These are phyloP conservation scores for Yarrowia deformans DNA, from an alignment of 805 yeast genomes.

Conservation along the genomic window DNA sequence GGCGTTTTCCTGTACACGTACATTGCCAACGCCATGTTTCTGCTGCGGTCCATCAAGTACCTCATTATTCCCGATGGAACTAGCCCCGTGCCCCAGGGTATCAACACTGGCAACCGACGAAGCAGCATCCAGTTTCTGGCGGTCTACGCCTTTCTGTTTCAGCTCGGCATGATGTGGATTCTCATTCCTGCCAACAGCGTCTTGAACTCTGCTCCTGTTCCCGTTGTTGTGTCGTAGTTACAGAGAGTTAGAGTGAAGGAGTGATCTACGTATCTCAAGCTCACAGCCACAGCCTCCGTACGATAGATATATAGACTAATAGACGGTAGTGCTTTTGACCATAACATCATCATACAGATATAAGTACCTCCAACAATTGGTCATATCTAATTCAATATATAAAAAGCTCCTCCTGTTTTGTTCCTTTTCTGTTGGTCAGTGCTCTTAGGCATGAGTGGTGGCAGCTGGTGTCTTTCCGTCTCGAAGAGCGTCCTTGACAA, in stretches of 20 bases:
- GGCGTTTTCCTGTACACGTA: slow-evolving; percentile 59
- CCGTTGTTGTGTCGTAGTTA: not conserved
- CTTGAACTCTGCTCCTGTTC: slow-evolving; percentile 15
- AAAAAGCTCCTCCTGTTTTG: not conserved
- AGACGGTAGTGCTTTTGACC: too few relatives aligned
- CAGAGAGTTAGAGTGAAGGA: not conserved
- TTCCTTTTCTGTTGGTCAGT: too few relatives aligned
- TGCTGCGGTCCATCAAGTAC: slow-evolving; percentile 64
- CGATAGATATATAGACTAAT: too few relatives aligned
- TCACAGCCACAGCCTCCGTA: too few relatives aligned
- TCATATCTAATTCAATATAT: slow-evolving; percentile 10
- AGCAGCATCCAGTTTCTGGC: slow-evolving; percentile 87
- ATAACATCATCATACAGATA: too few relatives aligned
- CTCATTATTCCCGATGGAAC: slow-evolving; percentile 65
- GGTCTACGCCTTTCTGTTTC: slow-evolving; percentile 81
- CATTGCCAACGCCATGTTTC: slow-evolving; percentile 61
- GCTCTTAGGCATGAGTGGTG: not conserved
- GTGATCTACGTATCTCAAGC: too few relatives aligned
- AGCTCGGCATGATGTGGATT: slow-evolving; percentile 75
- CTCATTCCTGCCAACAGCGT: slow-evolving; percentile 51
- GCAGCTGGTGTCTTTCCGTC: slow-evolving; percentile 30
- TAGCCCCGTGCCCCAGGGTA: slow-evolving; percentile 46
- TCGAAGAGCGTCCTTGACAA: slow-evolving; percentile 55
- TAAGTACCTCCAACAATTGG: not conserved
- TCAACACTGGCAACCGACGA: slow-evolving; percentile 72